phyloP scores from a whole-genome alignment of 106 monocot genomes.

The Xerophyta viscosa region DNA sequence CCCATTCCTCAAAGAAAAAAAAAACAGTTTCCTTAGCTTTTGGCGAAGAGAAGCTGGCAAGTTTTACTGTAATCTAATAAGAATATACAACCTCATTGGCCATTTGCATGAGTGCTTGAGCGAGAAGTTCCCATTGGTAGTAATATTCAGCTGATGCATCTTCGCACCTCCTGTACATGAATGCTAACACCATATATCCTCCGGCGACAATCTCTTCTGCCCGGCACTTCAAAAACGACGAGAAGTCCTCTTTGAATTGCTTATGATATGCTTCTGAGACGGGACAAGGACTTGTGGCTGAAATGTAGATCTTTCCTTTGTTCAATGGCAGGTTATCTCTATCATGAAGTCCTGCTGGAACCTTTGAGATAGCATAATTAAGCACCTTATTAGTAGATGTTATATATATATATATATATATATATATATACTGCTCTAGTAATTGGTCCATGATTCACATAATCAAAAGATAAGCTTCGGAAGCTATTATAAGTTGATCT shows the following conservation, averaged over 20 bases:
- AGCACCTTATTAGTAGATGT: no score
- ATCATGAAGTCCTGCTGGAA: constrained; percentile 4
- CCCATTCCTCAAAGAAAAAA: no score
- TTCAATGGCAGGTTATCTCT: not conserved
- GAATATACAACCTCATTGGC: not conserved
- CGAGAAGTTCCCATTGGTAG: not conserved
- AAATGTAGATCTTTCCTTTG: constrained; percentile 17
- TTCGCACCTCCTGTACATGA: constrained; percentile 6
- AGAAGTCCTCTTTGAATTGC: constrained; percentile 22
- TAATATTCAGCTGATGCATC: not conserved
- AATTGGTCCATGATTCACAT: not conserved
- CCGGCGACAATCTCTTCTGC: constrained; percentile 10
- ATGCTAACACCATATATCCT: constrained; percentile 16
- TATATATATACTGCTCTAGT: no score
- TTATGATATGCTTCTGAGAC: constrained; percentile 9
- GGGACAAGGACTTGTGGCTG: constrained; percentile 7
- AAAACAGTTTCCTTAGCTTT: no score
- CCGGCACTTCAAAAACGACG: constrained; percentile 13
- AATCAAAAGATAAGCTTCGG: not conserved
- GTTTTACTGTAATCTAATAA: no score
- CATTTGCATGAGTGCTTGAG: not conserved
- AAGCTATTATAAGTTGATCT: not conserved
- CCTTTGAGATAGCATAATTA: constrained; percentile 4
- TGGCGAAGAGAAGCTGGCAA: no score
- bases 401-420: no score